phyloP scores from a whole-genome alignment of 176 grass and related monocot genomes.

The Bothriochloa decipiens region DNA sequence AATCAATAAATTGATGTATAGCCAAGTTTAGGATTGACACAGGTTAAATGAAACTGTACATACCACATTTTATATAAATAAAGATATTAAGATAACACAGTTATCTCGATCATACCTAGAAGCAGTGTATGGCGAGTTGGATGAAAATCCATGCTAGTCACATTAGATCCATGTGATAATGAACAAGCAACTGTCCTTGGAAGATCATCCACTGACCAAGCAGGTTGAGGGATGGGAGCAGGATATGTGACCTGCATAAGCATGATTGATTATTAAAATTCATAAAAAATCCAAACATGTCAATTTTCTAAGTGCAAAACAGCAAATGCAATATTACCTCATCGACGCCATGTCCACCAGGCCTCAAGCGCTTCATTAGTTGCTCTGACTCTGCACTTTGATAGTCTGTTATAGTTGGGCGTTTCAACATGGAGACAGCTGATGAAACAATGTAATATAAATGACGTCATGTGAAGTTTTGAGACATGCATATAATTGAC shows the following conservation, averaged over 20 bases:
- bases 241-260: slow-evolving; percentile 82
- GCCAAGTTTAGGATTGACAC: slow-evolving; percentile 7
- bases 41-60: slow-evolving; percentile 26
- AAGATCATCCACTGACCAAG: slow-evolving; percentile 90
- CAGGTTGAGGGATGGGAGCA: slow-evolving; percentile 63
- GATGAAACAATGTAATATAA: slow-evolving; percentile 42
- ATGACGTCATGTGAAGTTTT: slow-evolving; percentile 32
- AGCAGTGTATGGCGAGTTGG: slow-evolving; percentile 82
- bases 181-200: slow-evolving; percentile 77
- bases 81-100: slow-evolving; percentile 25
- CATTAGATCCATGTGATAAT: slow-evolving; percentile 76
- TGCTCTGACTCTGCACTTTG: slow-evolving; percentile 92
- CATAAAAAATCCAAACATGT: slow-evolving; percentile 22
- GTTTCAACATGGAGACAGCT: slow-evolving; percentile 77
- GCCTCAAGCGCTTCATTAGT: slow-evolving; percentile 90
- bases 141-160: slow-evolving; percentile 98
- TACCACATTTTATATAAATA: not conserved
- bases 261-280: slow-evolving; percentile 33
- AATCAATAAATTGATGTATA: slow-evolving; percentile 34
- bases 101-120: slow-evolving; percentile 61
- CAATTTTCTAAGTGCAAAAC: slow-evolving; percentile 21
- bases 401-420: slow-evolving; percentile 83
- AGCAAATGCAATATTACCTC: slow-evolving; percentile 63
- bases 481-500: slow-evolving; percentile 5
- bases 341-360: slow-evolving; percentile 69